Conservation (phyloP, 768 basidiomycete species). For the Tylopilus subfusipes region DNA sequence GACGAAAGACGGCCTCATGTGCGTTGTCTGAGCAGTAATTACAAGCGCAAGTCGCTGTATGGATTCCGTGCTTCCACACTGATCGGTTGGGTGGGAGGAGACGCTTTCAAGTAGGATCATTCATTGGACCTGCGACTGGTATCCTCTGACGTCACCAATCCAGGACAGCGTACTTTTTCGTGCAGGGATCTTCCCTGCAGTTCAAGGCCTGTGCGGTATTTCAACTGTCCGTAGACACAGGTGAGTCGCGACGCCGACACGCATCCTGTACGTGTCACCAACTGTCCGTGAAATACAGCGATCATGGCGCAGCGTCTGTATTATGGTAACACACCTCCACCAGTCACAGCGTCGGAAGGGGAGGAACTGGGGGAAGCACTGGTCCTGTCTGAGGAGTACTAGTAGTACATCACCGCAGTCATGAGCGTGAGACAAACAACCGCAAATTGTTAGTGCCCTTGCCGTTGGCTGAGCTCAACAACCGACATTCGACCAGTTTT, state of each 20-base stretch:
- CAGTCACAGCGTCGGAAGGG: constrained; percentile 44
- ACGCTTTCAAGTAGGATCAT: constrained; percentile 70
- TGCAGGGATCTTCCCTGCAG: constrained; percentile 67
- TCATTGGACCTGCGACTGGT: constrained; percentile 3
- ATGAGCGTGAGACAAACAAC: constrained; percentile 29
- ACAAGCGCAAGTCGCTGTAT: constrained; percentile 73
- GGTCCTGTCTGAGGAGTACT: constrained; percentile 58
- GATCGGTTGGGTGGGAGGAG: constrained; percentile 80
- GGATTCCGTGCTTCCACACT: constrained; percentile 83
- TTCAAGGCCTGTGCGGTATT: constrained; percentile 84
- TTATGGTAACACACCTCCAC: constrained; percentile 71
- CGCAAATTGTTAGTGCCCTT: constrained; percentile 28
- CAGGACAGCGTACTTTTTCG: constrained; percentile 79
- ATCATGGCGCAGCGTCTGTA: constrained; percentile 71
- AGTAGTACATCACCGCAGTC: constrained; percentile 1
- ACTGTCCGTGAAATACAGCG: constrained; percentile 38
- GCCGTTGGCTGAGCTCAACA: constrained; percentile 16
- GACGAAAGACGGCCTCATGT: constrained; percentile 19
- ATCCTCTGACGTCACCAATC: constrained; percentile 16
- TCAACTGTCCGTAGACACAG: constrained; percentile 74
- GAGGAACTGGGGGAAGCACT: constrained; percentile 73
- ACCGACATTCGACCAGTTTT: constrained; percentile 20
- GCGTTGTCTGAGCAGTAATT: constrained; percentile 51
- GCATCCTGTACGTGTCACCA: constrained; percentile 6
- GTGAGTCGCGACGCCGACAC: constrained; percentile 40